phyloP scores from a whole-genome alignment of 139 green algal genomes.

The Bryopsis sp. region DNA sequence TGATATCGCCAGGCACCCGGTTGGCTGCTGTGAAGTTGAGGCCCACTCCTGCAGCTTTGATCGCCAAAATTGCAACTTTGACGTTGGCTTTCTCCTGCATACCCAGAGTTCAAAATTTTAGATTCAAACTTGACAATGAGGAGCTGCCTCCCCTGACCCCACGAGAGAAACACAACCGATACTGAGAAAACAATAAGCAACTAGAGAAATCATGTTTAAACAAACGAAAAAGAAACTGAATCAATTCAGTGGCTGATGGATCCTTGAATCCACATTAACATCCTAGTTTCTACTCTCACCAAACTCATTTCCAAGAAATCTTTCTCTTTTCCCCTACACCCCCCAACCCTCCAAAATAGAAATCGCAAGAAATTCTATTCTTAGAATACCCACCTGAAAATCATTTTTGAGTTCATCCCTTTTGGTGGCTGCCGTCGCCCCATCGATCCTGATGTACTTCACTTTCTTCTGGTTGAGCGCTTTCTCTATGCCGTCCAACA shows the following conservation, averaged over 20 bases:
- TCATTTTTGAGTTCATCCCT: slow-evolving; percentile 39
- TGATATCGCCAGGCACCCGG: slow-evolving; percentile 61
- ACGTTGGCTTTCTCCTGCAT: background rate
- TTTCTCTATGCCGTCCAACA: slow-evolving; percentile 69
- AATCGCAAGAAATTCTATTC: no score
- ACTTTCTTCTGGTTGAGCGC: slow-evolving; percentile 30
- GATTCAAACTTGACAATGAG: no score
- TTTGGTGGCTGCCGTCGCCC: slow-evolving; percentile 31
- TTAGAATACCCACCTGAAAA: slow-evolving; percentile 26
- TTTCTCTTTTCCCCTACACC: no score
- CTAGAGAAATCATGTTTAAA: no score
- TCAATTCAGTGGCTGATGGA: no score
- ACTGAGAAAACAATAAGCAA: background rate
- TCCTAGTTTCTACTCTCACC: background rate
- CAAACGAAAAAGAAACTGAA: no score
- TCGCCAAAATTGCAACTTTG: slow-evolving; percentile 56
- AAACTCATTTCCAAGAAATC: no score
- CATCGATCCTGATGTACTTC: slow-evolving; percentile 80
- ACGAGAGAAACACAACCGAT: background rate
- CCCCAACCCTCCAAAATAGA: no score
- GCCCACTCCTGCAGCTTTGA: slow-evolving; percentile 65
- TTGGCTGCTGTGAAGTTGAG: slow-evolving; percentile 65
- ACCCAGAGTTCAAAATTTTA: no score
- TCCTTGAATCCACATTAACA: no score
- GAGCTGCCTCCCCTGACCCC: background rate